Conservation (phyloP, 495 filamentous ascomycete genomes). For the Penicillium manginii region DNA sequence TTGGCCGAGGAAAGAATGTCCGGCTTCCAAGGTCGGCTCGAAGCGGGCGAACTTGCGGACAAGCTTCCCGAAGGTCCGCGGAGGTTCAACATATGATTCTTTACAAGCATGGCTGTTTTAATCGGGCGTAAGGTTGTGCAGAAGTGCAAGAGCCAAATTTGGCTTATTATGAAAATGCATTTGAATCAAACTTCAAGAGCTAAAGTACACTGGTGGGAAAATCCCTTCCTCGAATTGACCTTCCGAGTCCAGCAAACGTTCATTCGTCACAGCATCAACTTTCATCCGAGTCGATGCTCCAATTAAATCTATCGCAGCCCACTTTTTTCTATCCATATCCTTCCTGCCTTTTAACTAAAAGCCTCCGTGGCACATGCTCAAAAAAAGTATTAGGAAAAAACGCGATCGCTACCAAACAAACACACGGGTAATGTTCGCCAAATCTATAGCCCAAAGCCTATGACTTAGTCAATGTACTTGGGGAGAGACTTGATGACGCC, state of each 20-base stretch:
- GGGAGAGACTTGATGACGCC: slow-evolving; percentile 48
- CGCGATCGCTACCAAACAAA: neutral
- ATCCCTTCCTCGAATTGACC: neutral
- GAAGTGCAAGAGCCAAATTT: too few species aligned
- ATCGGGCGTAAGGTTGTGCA: too few species aligned
- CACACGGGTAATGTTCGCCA: neutral
- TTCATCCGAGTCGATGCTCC: neutral
- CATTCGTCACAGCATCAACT: slow-evolving; percentile 33
- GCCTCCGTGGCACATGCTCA: neutral
- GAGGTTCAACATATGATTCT: neutral
- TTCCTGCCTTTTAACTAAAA: neutral
- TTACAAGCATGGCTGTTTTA: too few species aligned
- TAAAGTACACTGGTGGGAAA: neutral
- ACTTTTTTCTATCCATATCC: slow-evolving; percentile 5
- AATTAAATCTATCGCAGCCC: slow-evolving; percentile 4
- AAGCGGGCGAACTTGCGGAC: neutral
- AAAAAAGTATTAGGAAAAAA: neutral
- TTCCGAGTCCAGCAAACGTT: neutral
- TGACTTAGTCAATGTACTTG: slow-evolving; percentile 45
- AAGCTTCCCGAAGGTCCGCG: neutral
- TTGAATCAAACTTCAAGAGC: neutral
- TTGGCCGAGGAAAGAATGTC: neutral
- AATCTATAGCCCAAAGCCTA: neutral
- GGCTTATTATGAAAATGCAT: neutral
- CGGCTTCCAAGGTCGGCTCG: neutral